phyloP scores from a whole-genome alignment of 1,284 basidiomycete genomes.

The Earliella scabrosa region DNA sequence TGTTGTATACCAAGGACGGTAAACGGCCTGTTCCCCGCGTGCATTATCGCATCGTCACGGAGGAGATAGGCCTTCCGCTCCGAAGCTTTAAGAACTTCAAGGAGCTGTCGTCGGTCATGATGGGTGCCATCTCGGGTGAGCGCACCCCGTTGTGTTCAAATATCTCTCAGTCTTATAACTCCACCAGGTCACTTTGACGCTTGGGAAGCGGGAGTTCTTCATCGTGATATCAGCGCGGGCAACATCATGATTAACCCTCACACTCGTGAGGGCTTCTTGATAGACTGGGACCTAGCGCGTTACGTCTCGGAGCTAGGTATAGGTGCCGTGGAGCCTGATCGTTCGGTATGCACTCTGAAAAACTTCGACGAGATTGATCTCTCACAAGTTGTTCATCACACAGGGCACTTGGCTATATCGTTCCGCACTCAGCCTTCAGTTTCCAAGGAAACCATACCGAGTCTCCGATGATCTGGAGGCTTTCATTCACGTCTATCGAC shows the following conservation, averaged over 20 bases:
- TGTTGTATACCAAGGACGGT: too few relatives aligned
- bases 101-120: not conserved
- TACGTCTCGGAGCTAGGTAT: not conserved
- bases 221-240: conserved; percentile 20
- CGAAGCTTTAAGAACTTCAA: not conserved
- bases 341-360: not conserved
- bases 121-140: not conserved
- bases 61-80: conserved; percentile 1
- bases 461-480: conserved; percentile 22
- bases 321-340: not conserved
- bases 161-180: too few relatives aligned
- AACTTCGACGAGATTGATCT: too few relatives aligned
- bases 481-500: conserved; percentile 16
- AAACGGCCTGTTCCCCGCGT: not conserved
- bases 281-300: conserved; percentile 24
- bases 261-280: not conserved
- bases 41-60: conserved; percentile 4
- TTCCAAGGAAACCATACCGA: conserved; percentile 12
- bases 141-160: too few relatives aligned
- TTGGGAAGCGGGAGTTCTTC: conserved; percentile 20
- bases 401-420: conserved; percentile 23
- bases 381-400: not conserved
- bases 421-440: conserved; percentile 8
- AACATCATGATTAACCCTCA: conserved; percentile 16
- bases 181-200: conserved; percentile 15